Evolutionary conservation across 1,139 yeast genomes (phyloP).

Genomic region (Yamadazyma aaseri): DNA sequence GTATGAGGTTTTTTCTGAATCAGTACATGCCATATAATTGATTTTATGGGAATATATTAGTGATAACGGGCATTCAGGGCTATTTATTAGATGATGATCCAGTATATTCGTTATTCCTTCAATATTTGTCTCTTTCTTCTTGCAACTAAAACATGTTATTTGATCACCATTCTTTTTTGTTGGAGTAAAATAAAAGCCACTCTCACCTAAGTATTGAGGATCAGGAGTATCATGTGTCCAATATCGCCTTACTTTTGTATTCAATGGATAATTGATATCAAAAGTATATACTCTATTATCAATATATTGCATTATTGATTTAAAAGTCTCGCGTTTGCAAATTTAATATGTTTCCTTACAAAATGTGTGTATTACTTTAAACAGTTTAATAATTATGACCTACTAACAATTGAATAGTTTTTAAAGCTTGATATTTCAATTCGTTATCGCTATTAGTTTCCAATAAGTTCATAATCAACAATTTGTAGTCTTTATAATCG

Average conservation of each 20-base stretch:
- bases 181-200: constrained; percentile 75
- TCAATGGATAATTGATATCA: constrained; percentile 11
- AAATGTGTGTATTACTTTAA: neutral
- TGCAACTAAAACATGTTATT: constrained; percentile 63
- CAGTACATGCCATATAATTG: constrained; percentile 9
- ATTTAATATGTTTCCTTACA: neutral
- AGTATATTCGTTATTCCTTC: constrained; percentile 31
- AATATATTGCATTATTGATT: constrained; percentile 18
- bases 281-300: constrained; percentile 19
- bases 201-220: constrained; percentile 38
- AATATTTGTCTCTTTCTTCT: constrained; percentile 40
- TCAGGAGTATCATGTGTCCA: constrained; percentile 19
- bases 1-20: constrained; percentile 11
- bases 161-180: constrained; percentile 43
- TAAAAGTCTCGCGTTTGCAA: constrained; percentile 5
- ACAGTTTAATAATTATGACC: constrained; percentile 50
- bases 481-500: constrained; percentile 50
- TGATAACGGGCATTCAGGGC: constrained; percentile 50
- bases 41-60: constrained; percentile 24
- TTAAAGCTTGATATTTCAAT: constrained; percentile 91
- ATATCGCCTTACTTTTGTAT: constrained; percentile 12
- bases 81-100: constrained; percentile 44
- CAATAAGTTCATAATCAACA: constrained; percentile 81
- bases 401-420: constrained; percentile 88
- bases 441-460: constrained; percentile 71